A percentile compares a stretch with the other conserved stretches of the same genome.
Evolutionary conservation across 2,329 filamentous ascomycete genomes (phyloP).

Genomic region (Pseudogymnoascus sp.): DNA sequence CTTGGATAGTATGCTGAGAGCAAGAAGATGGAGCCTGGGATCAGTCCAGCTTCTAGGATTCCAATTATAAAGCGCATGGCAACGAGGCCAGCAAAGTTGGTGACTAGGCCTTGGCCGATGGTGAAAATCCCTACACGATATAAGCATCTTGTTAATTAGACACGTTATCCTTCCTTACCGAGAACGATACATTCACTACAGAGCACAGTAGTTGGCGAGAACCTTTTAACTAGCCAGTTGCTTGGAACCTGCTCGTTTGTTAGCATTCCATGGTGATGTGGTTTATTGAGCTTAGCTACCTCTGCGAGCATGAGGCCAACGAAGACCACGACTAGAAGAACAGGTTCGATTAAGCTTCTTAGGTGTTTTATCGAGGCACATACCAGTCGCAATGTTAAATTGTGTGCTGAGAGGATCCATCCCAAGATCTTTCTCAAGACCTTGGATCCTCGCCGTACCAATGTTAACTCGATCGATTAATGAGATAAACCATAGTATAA

Average conservation of each 20-base stretch:
- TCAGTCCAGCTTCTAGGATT: constrained; percentile 30
- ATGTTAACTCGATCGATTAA: constrained; percentile 71
- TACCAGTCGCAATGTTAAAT: constrained; percentile 10
- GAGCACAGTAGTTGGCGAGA: constrained; percentile 5
- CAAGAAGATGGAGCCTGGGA: constrained; percentile 29
- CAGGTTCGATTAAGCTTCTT: background rate
- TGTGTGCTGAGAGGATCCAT: constrained; percentile 15
- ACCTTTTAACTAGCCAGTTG: constrained; percentile 8
- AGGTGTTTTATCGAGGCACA: background rate
- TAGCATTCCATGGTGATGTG: background rate
- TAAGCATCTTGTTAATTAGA: background rate
- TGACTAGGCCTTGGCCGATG: constrained; percentile 1
- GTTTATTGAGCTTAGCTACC: background rate
- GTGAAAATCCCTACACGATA: background rate
- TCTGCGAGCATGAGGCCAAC: constrained; percentile 8
- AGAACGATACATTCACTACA: constrained; percentile 10
- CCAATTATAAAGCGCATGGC: constrained; percentile 31
- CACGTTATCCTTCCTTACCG: background rate
- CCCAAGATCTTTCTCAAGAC: constrained; percentile 41
- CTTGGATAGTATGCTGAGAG: constrained; percentile 34
- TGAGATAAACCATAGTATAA: constrained; percentile 61
- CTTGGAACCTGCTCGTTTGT: constrained; percentile 7
- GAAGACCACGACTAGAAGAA: constrained; percentile 8
- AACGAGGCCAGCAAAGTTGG: constrained; percentile 30
- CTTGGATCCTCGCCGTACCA: constrained; percentile 50